Conservation (phyloP, 768 basidiomycete species). For the Agrocybe pediades region DNA sequence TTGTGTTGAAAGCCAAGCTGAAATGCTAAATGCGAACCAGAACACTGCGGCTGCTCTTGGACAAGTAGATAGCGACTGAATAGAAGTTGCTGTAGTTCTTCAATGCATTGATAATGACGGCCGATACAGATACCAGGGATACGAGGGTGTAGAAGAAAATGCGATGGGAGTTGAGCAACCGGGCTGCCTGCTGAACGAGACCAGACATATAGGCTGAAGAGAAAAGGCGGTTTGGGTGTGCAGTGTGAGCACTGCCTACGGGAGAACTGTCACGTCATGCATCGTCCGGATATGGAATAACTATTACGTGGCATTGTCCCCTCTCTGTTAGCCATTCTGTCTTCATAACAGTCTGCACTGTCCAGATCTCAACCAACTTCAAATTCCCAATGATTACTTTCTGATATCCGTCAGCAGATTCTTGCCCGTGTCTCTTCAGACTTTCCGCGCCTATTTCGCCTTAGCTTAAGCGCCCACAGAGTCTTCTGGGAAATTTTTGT, state of each 20-base stretch:
- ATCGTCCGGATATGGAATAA: too few relatives aligned
- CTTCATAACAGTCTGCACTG: too few relatives aligned
- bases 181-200: slow-evolving; percentile 47
- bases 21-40: slow-evolving; percentile 55
- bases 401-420: too few relatives aligned
- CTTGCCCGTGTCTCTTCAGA: background rate
- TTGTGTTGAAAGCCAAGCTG: background rate
- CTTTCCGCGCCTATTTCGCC: background rate
- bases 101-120: slow-evolving; percentile 78
- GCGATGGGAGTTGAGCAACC: slow-evolving; percentile 60
- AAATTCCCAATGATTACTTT: too few relatives aligned
- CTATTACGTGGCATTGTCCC: too few relatives aligned
- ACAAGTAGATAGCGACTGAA: slow-evolving; percentile 89
- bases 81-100: slow-evolving; percentile 90
- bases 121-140: slow-evolving; percentile 70
- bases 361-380: too few relatives aligned
- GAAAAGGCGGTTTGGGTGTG: too few relatives aligned
- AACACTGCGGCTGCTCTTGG: slow-evolving; percentile 89
- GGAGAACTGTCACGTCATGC: too few relatives aligned
- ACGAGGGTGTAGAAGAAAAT: slow-evolving; percentile 68
- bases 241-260: background rate
- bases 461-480: background rate
- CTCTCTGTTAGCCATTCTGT: too few relatives aligned
- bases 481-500: background rate
- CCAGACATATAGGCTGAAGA: slow-evolving; percentile 40